phyloP scores from a whole-genome alignment of 169 alveolate genomes.

The Plasmodium chabaudi region DNA sequence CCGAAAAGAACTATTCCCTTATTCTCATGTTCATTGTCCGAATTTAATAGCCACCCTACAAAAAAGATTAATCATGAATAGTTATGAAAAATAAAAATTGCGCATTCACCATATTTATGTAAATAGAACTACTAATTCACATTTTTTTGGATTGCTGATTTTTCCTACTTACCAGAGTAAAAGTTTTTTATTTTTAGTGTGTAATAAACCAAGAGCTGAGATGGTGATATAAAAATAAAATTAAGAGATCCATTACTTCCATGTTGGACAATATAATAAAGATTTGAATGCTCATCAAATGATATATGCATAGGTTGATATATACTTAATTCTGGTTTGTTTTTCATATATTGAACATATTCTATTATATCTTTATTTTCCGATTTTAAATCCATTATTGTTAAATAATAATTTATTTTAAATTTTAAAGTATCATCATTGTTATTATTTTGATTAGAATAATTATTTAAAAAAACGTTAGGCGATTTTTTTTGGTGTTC shows the following conservation, averaged over 20 bases:
- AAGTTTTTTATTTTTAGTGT: constrained; percentile 54
- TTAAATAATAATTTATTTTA: constrained; percentile 39
- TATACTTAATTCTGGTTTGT: constrained; percentile 34
- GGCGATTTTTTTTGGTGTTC: background rate
- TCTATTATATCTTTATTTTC: constrained; percentile 65
- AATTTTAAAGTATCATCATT: constrained; percentile 15
- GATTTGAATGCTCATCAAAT: constrained; percentile 51
- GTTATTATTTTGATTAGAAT: constrained; percentile 14
- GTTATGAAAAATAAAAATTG: constrained; percentile 4
- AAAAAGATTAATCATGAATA: background rate
- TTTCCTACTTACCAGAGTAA: constrained; percentile 39
- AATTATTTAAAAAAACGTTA: background rate
- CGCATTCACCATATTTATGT: background rate
- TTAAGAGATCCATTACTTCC: constrained; percentile 56
- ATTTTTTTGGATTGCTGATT: too few species aligned
- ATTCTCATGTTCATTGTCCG: constrained; percentile 38
- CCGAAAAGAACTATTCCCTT: constrained; percentile 76
- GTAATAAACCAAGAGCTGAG: constrained; percentile 33
- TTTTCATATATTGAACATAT: constrained; percentile 51
- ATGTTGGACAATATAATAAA: constrained; percentile 68
- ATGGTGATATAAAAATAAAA: constrained; percentile 62
- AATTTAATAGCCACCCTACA: constrained; percentile 67
- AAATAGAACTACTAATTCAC: background rate
- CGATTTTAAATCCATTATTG: constrained; percentile 52
- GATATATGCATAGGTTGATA: constrained; percentile 70